Evolutionary conservation across 345 rosid species (phyloP).

Genomic region (Eucalyptus pauciflora): DNA sequence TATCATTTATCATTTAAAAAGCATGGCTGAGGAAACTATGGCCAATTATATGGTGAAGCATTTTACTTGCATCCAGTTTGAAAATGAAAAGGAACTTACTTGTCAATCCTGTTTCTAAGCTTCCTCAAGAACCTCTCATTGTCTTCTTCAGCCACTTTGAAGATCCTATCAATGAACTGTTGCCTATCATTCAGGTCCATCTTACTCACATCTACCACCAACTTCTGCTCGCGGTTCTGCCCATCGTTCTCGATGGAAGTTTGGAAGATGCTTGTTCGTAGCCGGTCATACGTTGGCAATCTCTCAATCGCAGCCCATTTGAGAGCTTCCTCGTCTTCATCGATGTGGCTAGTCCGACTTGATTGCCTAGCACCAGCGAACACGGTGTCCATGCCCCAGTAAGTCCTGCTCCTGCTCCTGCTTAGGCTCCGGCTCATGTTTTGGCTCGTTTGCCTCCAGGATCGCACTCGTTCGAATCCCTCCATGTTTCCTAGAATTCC

Average conservation of each 20-base stretch:
- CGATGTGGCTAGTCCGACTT: conserved; percentile 28
- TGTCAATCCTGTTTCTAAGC: conserved; percentile 62
- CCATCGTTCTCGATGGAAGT: conserved; percentile 17
- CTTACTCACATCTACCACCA: conserved; percentile 69
- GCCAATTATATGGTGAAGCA: background rate
- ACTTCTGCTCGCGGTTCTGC: conserved; percentile 14
- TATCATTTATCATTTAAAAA: background rate
- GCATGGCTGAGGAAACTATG: background rate
- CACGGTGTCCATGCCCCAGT: conserved; percentile 54
- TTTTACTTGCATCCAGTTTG: too few relatives aligned
- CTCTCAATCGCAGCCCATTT: conserved; percentile 97
- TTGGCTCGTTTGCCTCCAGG: conserved; percentile 2
- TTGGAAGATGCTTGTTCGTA: conserved; percentile 68
- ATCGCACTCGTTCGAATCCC: conserved; percentile 7
- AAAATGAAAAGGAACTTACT: conserved; percentile 20
- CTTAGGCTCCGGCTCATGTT: conserved; percentile 28
- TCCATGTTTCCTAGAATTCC: conserved; percentile 7
- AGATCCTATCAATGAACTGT: conserved; percentile 61
- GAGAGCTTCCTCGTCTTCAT: conserved; percentile 86
- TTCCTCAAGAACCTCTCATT: conserved; percentile 65
- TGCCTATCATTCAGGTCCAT: conserved; percentile 59
- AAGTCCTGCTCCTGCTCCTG: conserved; percentile 49
- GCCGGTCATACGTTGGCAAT: conserved; percentile 69
- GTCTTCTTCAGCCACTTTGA: conserved; percentile 86
- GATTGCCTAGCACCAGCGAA: conserved; percentile 34